Base-by-base conservation (phyloP, 2,329 filamentous ascomycete species). In the Thermothelomyces thermophilus region DNA sequence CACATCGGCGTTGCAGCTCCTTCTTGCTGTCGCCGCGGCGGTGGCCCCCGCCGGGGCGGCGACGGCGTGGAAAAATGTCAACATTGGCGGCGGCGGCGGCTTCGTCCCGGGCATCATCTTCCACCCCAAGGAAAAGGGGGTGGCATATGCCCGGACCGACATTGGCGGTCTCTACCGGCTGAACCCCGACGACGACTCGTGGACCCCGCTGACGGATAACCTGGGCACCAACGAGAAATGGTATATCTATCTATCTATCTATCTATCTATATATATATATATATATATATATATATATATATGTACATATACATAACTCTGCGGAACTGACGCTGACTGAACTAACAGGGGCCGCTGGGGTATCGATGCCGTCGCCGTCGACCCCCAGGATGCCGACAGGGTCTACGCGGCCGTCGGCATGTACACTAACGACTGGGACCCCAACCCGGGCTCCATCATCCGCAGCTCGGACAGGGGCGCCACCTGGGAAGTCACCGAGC, bases 361-460 rank as follows among this genome's bases (percentile, higher is more conserved):
- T 5, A 64, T 79, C 11, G 77, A 81, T 56, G 75, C 77, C 1
- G 52, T 82, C 9, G 79, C 77, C 1, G 66, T 79, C 0, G 78
- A 82, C 51, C 73, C 77, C 1, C 67, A 74, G 22, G 69, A 81
- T 44, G 63, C 74, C 3, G 65, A 72, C 50, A 72, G 73, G 45
- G 67, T 82, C 1, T 80, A 77, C 55, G 68, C 76, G 1, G 76
- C 77, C 0, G 70, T 74, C 1, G 58, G 78, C 49, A 71, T 77
- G 68, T 82, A 82, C 60, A 82, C 77, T n/a, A 81, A 75, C 59
- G 66, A 66, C 54, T 81, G 76, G 76, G 79, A 82, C 50, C 76
- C 77, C 1, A 76, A 74, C 48, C 69, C 72, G 4, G 77, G 77
- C 7, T 68, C 74, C 7, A 79, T 82, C 33, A 70, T 79, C 28